Conservation (phyloP, 495 filamentous ascomycete genomes). For the Annulohypoxylon nitens region DNA sequence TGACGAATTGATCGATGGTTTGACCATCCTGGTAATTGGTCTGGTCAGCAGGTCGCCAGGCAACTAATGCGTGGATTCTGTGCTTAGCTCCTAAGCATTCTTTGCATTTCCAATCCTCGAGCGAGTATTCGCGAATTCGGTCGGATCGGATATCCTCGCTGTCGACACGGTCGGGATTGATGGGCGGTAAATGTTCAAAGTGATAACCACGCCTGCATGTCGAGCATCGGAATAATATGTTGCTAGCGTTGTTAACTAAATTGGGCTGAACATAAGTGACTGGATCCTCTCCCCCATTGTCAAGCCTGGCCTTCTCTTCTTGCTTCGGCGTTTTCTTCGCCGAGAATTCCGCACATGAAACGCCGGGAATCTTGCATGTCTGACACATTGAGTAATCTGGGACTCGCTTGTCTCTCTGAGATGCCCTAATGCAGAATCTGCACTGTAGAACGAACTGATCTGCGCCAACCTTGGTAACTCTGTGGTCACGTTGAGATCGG, state of each 20-base stretch:
- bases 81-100: constrained; percentile 71
- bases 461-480: constrained; percentile 89
- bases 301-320: constrained; percentile 82
- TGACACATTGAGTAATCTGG: constrained; percentile 80
- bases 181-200: constrained; percentile 78
- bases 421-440: constrained; percentile 78
- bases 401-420: constrained; percentile 73
- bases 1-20: constrained; percentile 64
- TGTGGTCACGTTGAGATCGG: constrained; percentile 80
- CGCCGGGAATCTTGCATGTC: constrained; percentile 70
- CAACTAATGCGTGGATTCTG: constrained; percentile 79
- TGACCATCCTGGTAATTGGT: constrained; percentile 62
- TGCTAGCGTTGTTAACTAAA: constrained; percentile 78
- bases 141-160: constrained; percentile 54
- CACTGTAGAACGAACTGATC: constrained; percentile 91
- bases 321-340: constrained; percentile 76
- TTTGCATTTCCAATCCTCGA: constrained; percentile 76
- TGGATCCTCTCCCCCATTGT: constrained; percentile 83
- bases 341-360: constrained; percentile 76
- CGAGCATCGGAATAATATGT: constrained; percentile 85
- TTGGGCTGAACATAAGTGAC: constrained; percentile 70
- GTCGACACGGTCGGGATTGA: constrained; percentile 53
- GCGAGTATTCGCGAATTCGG: constrained; percentile 68
- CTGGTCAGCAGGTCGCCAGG: constrained; percentile 80
- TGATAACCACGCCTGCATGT: constrained; percentile 85